A percentile compares a stretch with the other conserved stretches of the same genome.
These are phyloP conservation scores for Dipodascopsis tothii DNA, from an alignment of 805 yeast species.

Conservation along the genomic window DNA sequence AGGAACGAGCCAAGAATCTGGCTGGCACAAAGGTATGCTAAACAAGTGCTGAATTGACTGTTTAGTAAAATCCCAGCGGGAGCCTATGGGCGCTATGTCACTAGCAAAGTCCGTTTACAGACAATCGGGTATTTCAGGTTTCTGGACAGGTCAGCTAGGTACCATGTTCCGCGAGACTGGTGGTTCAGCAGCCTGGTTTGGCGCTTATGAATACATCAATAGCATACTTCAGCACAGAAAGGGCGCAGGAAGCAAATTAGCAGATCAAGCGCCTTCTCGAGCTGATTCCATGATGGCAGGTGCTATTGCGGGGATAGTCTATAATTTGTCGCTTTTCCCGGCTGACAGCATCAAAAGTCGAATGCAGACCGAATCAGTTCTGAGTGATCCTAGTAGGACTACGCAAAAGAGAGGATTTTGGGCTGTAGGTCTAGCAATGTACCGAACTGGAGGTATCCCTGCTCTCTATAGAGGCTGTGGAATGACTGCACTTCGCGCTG, in stretches of 20 bases:
- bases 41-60: too few species aligned
- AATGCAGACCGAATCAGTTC: constrained; percentile 57
- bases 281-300: constrained; percentile 65
- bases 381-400: constrained; percentile 27
- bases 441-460: constrained; percentile 49
- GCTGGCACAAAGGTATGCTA: too few species aligned
- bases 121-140: constrained; percentile 56
- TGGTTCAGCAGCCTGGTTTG: constrained; percentile 93
- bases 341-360: constrained; percentile 84
- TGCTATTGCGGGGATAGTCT: constrained; percentile 76
- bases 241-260: too few species aligned
- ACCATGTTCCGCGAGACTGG: constrained; percentile 77
- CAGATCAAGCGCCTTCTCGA: too few species aligned
- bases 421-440: constrained; percentile 38
- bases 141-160: constrained; percentile 83
- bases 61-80: background rate
- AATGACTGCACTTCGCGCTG: constrained; percentile 69
- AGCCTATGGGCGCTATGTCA: constrained; percentile 18
- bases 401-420: constrained; percentile 30
- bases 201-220: constrained; percentile 62
- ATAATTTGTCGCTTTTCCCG: constrained; percentile 75
- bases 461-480: constrained; percentile 82
- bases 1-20: background rate
- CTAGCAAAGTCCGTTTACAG: constrained; percentile 36
- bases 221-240: constrained; percentile 30